Conservation (phyloP, 139 green algal genomes). For the Ettlia oleoabundans region DNA sequence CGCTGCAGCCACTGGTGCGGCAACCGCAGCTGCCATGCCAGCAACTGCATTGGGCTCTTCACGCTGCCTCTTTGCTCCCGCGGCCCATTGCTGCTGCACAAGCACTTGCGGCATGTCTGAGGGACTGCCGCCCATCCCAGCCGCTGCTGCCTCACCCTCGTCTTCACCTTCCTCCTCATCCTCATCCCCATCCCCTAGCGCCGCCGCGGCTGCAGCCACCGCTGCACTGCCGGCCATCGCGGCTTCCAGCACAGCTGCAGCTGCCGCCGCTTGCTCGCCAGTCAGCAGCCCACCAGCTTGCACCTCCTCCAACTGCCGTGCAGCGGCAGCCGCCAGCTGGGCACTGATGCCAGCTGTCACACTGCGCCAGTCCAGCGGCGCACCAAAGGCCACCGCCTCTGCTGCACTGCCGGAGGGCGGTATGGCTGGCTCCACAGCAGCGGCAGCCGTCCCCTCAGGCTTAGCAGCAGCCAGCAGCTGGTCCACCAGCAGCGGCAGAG, state of each 20-base stretch:
- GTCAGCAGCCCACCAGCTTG: conserved; percentile 1
- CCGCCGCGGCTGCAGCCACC: conserved; percentile 8
- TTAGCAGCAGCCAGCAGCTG: not conserved
- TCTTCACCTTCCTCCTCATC: not conserved
- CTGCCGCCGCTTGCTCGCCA: conserved; percentile 2
- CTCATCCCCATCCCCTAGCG: not conserved
- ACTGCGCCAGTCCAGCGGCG: not conserved
- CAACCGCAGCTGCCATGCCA: too few species aligned
- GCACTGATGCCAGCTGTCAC: not conserved
- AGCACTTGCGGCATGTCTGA: too few species aligned
- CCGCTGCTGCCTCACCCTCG: not conserved
- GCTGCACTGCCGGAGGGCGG: not conserved
- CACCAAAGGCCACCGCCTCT: not conserved
- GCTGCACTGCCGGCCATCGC: conserved; percentile 14
- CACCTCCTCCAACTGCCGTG: conserved; percentile 11
- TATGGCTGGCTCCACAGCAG: not conserved
- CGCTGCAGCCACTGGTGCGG: too few species aligned
- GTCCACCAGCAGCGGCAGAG: conserved; percentile 21
- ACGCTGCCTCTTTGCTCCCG: too few species aligned
- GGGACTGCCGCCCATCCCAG: too few species aligned
- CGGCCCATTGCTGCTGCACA: too few species aligned
- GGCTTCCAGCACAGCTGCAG: conserved; percentile 8
- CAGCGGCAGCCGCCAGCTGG: conserved; percentile 6
- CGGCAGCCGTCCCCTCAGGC: not conserved
- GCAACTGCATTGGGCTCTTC: too few species aligned